phyloP scores from a whole-genome alignment of 2,329 filamentous ascomycete species.

The Tolypocladium tundrense region DNA sequence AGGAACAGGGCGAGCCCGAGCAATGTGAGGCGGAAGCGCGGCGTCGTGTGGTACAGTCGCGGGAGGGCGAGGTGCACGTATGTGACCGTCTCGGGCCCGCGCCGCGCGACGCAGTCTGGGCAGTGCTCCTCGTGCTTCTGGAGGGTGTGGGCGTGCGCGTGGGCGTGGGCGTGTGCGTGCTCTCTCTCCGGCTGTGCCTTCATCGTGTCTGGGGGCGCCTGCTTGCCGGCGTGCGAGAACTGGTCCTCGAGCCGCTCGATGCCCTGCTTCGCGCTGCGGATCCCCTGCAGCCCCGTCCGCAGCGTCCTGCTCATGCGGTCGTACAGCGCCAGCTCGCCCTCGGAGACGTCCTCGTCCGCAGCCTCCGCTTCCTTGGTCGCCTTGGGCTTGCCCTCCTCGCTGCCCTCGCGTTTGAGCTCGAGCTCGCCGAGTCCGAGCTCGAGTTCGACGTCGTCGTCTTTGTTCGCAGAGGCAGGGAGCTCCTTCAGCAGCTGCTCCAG shows the following conservation, averaged over 20 bases:
- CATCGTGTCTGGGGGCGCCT: constrained; percentile 3
- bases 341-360: constrained; percentile 17
- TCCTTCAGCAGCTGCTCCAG: constrained; percentile 15
- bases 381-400: constrained; percentile 4
- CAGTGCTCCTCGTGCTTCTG: constrained; percentile 4
- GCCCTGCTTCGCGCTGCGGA: constrained; percentile 44
- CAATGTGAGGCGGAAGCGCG: constrained; percentile 35
- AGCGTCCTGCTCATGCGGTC: constrained; percentile 43
- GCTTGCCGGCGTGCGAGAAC: constrained; percentile 30
- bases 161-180: constrained; percentile 7
- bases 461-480: constrained; percentile 11
- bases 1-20: constrained; percentile 35
- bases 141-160: constrained; percentile 8
- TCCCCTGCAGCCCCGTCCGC: constrained; percentile 38
- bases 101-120: constrained; percentile 7
- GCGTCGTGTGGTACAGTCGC: constrained; percentile 32
- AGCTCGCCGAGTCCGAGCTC: background rate
- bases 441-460: background rate
- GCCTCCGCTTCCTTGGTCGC: constrained; percentile 1
- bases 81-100: constrained; percentile 11
- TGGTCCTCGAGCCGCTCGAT: constrained; percentile 48
- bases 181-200: background rate
- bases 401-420: constrained; percentile 13
- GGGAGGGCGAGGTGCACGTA: constrained; percentile 36
- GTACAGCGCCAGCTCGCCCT: constrained; percentile 31